Evolutionary conservation across 2,329 filamentous ascomycete genomes (phyloP).

Genomic region (Alternaria gaisen): DNA sequence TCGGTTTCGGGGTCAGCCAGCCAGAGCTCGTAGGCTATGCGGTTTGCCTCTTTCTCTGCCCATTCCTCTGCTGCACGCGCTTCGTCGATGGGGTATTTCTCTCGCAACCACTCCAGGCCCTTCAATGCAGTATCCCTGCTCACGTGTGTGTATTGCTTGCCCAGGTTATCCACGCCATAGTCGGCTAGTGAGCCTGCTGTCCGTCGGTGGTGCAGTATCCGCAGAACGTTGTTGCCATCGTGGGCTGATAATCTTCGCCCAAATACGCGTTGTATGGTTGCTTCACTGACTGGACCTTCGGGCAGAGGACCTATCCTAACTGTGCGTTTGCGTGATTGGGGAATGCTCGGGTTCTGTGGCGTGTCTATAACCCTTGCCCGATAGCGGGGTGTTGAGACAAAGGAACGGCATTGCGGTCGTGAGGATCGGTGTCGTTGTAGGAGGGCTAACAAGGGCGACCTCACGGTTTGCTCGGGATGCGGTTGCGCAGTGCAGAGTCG

Average conservation of each 20-base stretch:
- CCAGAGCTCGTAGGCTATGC: conserved; percentile 51
- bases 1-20: conserved; percentile 50
- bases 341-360: conserved; percentile 30
- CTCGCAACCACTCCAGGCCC: conserved; percentile 49
- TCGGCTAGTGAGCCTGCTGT: conserved; percentile 52
- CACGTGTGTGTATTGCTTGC: conserved; percentile 39
- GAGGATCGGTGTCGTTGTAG: conserved; percentile 22
- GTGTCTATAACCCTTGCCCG: conserved; percentile 38
- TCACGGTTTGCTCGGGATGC: conserved; percentile 25
- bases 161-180: conserved; percentile 49
- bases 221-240: conserved; percentile 49
- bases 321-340: conserved; percentile 37
- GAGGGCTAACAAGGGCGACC: conserved; percentile 33
- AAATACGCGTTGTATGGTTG: conserved; percentile 43
- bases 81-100: conserved; percentile 51
- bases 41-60: conserved; percentile 51
- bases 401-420: conserved; percentile 33
- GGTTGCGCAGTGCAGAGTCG: conserved; percentile 37
- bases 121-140: conserved; percentile 38
- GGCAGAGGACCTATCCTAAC: conserved; percentile 47
- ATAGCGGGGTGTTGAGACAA: conserved; percentile 34
- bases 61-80: conserved; percentile 52
- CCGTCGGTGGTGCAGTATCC: conserved; percentile 51
- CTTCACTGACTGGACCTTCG: conserved; percentile 35
- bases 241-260: conserved; percentile 35